Percentiles rank a stretch among this genome's conserved stretches.
Evolutionary conservation across 805 yeast genomes (phyloP).

Genomic region (Ogataea corticis): DNA sequence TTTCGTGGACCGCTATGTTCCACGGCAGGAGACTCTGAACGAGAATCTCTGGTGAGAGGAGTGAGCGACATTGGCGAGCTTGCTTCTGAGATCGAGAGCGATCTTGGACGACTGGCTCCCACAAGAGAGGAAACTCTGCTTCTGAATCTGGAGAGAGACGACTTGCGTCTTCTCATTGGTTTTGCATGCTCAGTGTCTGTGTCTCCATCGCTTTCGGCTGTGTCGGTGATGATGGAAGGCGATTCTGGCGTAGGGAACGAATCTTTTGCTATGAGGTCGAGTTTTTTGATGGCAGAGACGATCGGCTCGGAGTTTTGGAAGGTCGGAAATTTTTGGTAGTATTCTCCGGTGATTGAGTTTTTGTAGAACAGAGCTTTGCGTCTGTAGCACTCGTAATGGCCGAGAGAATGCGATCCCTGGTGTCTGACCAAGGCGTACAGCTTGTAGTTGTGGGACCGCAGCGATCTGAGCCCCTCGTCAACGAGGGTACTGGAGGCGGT

Average conservation of each 20-base stretch:
- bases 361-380: constrained; percentile 66
- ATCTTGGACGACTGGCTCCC: constrained; percentile 14
- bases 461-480: neutral
- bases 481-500: neutral
- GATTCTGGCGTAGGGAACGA: neutral
- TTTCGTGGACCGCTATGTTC: constrained; percentile 1
- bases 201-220: neutral
- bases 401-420: constrained; percentile 82
- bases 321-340: constrained; percentile 22
- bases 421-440: constrained; percentile 79
- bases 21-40: neutral
- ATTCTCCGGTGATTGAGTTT: constrained; percentile 31
- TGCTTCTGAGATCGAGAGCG: constrained; percentile 12
- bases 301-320: neutral
- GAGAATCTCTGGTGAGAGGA: constrained; percentile 3
- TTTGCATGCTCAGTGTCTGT: neutral
- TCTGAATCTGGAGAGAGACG: constrained; percentile 20
- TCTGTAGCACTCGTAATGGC: constrained; percentile 89
- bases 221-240: neutral
- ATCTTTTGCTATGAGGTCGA: neutral
- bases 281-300: neutral
- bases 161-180: constrained; percentile 8
- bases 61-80: constrained; percentile 2
- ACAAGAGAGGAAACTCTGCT: constrained; percentile 27
- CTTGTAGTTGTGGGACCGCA: constrained; percentile 43